phyloP scores from a whole-genome alignment of 2,329 filamentous ascomycete genomes.

The Thelonectria blattea region DNA sequence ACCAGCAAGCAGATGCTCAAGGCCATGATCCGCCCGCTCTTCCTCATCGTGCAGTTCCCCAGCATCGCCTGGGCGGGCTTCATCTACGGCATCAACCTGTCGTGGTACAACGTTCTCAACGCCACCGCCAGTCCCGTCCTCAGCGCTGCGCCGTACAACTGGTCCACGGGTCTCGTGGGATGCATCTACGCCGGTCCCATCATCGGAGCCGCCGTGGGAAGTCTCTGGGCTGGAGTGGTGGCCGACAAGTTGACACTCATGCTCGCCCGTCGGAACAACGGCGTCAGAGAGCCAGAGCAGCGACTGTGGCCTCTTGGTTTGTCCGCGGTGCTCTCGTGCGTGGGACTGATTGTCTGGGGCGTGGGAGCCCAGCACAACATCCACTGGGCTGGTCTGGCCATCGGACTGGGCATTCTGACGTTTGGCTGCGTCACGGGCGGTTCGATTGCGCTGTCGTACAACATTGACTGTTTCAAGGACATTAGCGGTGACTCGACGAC shows the following conservation, averaged over 20 bases:
- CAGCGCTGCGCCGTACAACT: slow-evolving; percentile 43
- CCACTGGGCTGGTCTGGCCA: slow-evolving; percentile 43
- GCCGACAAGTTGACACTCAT: slow-evolving; percentile 42
- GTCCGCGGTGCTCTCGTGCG: slow-evolving; percentile 47
- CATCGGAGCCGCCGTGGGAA: slow-evolving; percentile 33
- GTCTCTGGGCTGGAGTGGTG: slow-evolving; percentile 37
- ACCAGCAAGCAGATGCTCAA: slow-evolving; percentile 19
- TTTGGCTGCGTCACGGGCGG: slow-evolving; percentile 42
- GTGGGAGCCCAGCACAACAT: slow-evolving; percentile 47
- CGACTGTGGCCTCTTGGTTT: slow-evolving; percentile 42
- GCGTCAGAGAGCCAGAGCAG: slow-evolving; percentile 44
- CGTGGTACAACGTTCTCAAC: slow-evolving; percentile 46
- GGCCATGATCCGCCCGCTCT: neutral
- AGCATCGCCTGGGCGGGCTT: slow-evolving; percentile 43
- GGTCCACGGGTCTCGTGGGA: slow-evolving; percentile 40
- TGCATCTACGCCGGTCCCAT: slow-evolving; percentile 41
- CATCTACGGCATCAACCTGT: slow-evolving; percentile 42
- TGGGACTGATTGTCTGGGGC: slow-evolving; percentile 55
- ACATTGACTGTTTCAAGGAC: slow-evolving; percentile 45
- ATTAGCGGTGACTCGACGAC: slow-evolving; percentile 39
- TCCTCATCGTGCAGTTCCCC: slow-evolving; percentile 41
- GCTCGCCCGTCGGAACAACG: slow-evolving; percentile 43
- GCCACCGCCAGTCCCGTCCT: slow-evolving; percentile 43
- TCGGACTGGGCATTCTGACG: slow-evolving; percentile 41
- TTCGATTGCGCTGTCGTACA: slow-evolving; percentile 41